Base-by-base conservation (phyloP, 257 asterid genomes). In the Salvia hispanica region DNA sequence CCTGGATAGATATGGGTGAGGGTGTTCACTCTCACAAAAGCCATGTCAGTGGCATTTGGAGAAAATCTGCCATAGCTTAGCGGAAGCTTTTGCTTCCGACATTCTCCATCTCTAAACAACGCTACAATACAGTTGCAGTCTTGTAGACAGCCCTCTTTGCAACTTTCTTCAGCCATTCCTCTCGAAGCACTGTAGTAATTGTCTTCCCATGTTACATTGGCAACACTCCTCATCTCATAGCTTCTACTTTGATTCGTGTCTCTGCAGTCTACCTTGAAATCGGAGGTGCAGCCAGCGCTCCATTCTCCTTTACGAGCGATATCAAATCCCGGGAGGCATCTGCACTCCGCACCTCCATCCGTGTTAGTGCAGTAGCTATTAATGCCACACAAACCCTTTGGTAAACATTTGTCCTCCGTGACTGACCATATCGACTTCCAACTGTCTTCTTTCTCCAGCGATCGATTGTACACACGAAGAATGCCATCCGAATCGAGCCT, bases 41-140 rank as follows among this genome's bases (percentile, higher is more conserved):
- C 82, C 18, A 44, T 44, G 55, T 62, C 43, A 5, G 43, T 39
- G 43, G 43, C 43, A 39, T 39, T 39, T 39, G 7, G 9, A 3
- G 67, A n/a, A 44, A 3, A 58, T 45, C 82, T 76, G 21, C 91
- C 89, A 11, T 62, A 83, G 37, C 78, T 73, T 34, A 87, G 54
- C 7, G 95, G 92, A 12, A 83, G 76, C 81, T 75, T 69, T 57
- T 87, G 86, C 81, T 77, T 87, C 11, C 21, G 45, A 54, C 95
- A 85, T 3, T 4, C 6, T 0, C 59, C 45, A 34, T 76, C 68
- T 14, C 11, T 28, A 67, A 67, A 81, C 3, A 76, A 16, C 18
- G 88, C 86, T 3, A 63, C 81, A 2, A 78, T 87, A 56, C 95
- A 81, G 44, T 71, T 78, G 48, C 89, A 87, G 65, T 87, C 89